phyloP scores from a whole-genome alignment of 352 stramenopile genomes.

The Phytophthora foliorum region DNA sequence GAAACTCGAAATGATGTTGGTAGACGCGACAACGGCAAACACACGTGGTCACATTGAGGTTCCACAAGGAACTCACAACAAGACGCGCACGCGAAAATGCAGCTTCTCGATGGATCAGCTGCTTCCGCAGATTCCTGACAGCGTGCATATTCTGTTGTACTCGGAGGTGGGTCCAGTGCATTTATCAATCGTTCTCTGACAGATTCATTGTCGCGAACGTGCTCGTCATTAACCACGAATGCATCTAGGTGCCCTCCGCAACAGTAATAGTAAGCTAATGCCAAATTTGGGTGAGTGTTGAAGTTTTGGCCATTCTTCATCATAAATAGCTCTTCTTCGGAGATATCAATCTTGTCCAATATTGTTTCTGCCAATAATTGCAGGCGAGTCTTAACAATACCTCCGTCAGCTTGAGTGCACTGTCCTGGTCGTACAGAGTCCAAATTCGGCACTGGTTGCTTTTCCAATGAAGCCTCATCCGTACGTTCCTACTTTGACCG shows the following conservation, averaged over 20 bases:
- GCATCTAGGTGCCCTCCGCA: slow-evolving; percentile 1
- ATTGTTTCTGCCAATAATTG: no score
- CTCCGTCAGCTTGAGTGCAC: no score
- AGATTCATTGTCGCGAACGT: slow-evolving; percentile 4
- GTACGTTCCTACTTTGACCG: no score
- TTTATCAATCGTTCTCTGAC: not conserved
- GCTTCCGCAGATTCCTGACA: not conserved
- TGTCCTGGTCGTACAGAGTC: no score
- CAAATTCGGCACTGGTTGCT: no score
- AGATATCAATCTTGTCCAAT: no score
- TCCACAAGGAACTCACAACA: not conserved
- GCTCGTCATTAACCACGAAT: slow-evolving; percentile 14
- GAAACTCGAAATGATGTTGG: not conserved
- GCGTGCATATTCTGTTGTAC: not conserved
- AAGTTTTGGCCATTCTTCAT: slow-evolving; percentile 1
- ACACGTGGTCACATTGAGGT: not conserved
- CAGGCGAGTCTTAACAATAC: no score
- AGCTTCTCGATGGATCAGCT: not conserved
- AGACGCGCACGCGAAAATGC: not conserved
- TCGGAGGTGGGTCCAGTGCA: not conserved
- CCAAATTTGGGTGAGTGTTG: slow-evolving; percentile 5
- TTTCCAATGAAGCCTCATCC: no score
- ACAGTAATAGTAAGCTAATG: slow-evolving; percentile 18
- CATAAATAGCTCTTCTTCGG: not conserved
- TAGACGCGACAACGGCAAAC: not conserved